Evolutionary conservation across 345 rosid genomes (phyloP).

Genomic region (Populus pruinosa): DNA sequence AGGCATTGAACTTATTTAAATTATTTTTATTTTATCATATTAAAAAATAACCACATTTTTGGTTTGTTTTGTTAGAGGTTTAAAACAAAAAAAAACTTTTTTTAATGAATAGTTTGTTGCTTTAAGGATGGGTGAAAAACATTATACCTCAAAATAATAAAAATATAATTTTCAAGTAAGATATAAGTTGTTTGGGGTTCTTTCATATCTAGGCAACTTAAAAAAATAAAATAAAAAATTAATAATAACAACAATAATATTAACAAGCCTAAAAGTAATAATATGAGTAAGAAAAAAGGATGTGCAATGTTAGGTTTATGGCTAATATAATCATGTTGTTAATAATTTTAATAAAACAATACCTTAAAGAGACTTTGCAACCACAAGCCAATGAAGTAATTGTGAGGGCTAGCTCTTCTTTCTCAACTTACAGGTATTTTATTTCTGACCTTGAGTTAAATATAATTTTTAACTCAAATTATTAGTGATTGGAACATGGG

Average conservation of each 20-base stretch:
- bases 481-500: too few species aligned
- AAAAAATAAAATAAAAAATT: too few species aligned
- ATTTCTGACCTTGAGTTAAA: too few species aligned
- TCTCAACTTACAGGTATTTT: not conserved
- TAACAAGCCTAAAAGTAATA: not conserved
- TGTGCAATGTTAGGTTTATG: not conserved
- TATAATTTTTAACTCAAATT: too few species aligned
- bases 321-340: too few species aligned
- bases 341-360: too few species aligned
- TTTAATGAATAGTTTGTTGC: not conserved
- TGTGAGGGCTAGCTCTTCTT: too few species aligned
- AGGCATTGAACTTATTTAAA: not conserved
- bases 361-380: not conserved
- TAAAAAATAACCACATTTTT: not conserved
- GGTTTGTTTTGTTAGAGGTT: not conserved
- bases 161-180: not conserved
- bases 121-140: not conserved
- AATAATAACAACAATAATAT: too few species aligned
- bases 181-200: not conserved
- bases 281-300: not conserved
- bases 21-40: too few species aligned
- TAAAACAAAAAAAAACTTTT: not conserved
- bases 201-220: too few species aligned
- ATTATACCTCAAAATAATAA: too few species aligned
- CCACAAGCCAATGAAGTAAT: not conserved